These are phyloP conservation scores for Vanrija sp. DNA, from an alignment of 1,284 basidiomycete genomes.

Conservation along the genomic window DNA sequence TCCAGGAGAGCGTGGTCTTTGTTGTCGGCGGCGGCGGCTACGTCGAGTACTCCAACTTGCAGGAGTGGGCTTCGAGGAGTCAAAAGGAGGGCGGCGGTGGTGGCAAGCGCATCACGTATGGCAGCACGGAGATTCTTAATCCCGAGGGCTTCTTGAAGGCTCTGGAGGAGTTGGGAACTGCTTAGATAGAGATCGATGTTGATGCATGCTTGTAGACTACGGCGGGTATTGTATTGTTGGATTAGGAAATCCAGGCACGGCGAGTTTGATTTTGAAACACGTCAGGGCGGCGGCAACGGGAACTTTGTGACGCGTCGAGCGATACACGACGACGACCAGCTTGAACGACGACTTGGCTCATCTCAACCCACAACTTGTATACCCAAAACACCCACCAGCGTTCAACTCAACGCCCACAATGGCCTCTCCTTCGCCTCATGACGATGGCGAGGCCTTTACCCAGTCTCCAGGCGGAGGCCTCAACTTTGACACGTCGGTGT, in stretches of 20 bases:
- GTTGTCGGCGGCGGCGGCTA: conserved; percentile 95
- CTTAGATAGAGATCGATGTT: conserved; percentile 6
- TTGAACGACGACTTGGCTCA: too few species aligned
- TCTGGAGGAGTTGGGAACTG: conserved; percentile 38
- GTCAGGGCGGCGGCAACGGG: not conserved
- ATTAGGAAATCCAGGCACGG: not conserved
- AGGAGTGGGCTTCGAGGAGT: conserved; percentile 77
- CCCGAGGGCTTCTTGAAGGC: conserved; percentile 73
- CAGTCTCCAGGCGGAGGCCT: conserved; percentile 16
- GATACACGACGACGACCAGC: not conserved
- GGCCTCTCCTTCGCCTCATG: conserved; percentile 18
- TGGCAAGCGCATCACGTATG: conserved; percentile 85
- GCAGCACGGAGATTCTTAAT: conserved; percentile 90
- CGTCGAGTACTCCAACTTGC: conserved; percentile 93
- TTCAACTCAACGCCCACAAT: conserved; percentile 2
- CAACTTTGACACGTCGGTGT: conserved; percentile 41
- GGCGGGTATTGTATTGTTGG: not conserved
- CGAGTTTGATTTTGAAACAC: not conserved
- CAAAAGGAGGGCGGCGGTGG: conserved; percentile 43
- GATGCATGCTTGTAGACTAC: conserved; percentile 16
- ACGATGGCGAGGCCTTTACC: conserved; percentile 27
- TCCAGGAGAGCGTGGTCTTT: conserved; percentile 85
- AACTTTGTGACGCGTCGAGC: too few species aligned
- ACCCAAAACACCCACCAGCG: not conserved
- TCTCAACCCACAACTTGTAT: too few species aligned